Percentiles rank a stretch among this genome's conserved stretches.
Conservation (phyloP, 345 rosid genomes). For the Capsella bursapastoris region DNA sequence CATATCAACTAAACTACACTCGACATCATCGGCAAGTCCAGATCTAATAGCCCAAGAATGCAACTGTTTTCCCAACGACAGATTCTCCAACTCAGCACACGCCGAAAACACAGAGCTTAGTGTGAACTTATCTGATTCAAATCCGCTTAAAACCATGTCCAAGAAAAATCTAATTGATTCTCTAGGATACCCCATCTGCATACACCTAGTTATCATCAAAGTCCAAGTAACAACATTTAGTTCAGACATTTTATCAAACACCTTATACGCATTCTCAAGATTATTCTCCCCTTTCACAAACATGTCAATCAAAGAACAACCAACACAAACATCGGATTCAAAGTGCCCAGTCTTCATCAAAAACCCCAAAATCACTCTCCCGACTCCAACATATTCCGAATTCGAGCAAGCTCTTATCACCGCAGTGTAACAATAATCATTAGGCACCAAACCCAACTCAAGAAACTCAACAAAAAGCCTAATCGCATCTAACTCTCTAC, state of each 20-base stretch:
- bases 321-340: constrained; percentile 61
- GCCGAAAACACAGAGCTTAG: constrained; percentile 61
- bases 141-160: constrained; percentile 59
- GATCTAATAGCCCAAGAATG: constrained; percentile 64
- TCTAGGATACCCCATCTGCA: constrained; percentile 52
- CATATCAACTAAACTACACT: constrained; percentile 80
- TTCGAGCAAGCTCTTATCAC: constrained; percentile 66
- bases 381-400: constrained; percentile 39
- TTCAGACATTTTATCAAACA: constrained; percentile 66
- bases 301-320: constrained; percentile 72
- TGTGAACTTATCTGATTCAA: constrained; percentile 59
- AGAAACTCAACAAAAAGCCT: constrained; percentile 56
- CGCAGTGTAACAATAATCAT: constrained; percentile 70
- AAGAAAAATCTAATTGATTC: constrained; percentile 57
- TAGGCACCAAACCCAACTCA: constrained; percentile 59
- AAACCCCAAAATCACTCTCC: constrained; percentile 58
- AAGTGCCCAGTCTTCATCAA: constrained; percentile 59
- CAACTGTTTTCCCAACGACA: constrained; percentile 58
- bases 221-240: constrained; percentile 73
- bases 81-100: constrained; percentile 53
- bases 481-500: constrained; percentile 52
- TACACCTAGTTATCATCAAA: constrained; percentile 63
- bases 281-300: constrained; percentile 56
- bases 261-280: constrained; percentile 55
- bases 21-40: constrained; percentile 58